Conservation (phyloP, 2,329 filamentous ascomycete species). For the Aspergillus awamori region DNA sequence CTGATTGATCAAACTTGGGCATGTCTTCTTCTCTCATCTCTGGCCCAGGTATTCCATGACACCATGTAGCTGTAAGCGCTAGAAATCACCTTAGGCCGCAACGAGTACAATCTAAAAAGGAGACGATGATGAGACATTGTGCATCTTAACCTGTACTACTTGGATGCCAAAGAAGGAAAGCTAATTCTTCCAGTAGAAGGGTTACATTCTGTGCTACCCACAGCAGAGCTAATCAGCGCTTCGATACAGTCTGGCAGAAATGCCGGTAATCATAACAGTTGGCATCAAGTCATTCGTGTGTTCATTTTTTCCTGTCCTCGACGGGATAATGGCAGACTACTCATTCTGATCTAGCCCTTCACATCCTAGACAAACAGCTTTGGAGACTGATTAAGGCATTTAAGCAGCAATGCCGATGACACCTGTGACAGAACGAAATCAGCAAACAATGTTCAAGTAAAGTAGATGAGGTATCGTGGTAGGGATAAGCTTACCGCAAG, state of each 20-base stretch:
- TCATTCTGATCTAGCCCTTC: constrained; percentile 13
- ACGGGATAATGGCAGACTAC: constrained; percentile 14
- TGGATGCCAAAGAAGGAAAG: neutral
- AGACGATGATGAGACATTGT: neutral
- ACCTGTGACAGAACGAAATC: constrained; percentile 50
- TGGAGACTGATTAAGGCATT: constrained; percentile 29
- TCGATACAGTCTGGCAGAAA: neutral
- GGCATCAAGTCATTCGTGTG: constrained; percentile 10
- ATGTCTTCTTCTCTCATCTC: neutral
- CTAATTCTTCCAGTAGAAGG: neutral
- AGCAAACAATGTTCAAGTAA: neutral
- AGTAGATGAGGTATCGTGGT: neutral
- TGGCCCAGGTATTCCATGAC: neutral
- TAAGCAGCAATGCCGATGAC: constrained; percentile 88
- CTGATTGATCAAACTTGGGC: neutral
- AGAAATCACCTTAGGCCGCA: neutral
- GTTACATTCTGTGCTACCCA: neutral
- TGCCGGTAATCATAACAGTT: neutral
- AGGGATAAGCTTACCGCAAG: constrained; percentile 71
- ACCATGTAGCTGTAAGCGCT: neutral
- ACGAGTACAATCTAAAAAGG: neutral
- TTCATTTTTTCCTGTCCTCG: constrained; percentile 19
- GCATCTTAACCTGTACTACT: neutral
- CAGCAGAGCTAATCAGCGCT: neutral
- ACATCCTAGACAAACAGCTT: constrained; percentile 19